Percentiles rank a stretch among this genome's conserved stretches.
phyloP scores from a whole-genome alignment of 371 early-diverging fungal species.

The Haplosporangium sp. region DNA sequence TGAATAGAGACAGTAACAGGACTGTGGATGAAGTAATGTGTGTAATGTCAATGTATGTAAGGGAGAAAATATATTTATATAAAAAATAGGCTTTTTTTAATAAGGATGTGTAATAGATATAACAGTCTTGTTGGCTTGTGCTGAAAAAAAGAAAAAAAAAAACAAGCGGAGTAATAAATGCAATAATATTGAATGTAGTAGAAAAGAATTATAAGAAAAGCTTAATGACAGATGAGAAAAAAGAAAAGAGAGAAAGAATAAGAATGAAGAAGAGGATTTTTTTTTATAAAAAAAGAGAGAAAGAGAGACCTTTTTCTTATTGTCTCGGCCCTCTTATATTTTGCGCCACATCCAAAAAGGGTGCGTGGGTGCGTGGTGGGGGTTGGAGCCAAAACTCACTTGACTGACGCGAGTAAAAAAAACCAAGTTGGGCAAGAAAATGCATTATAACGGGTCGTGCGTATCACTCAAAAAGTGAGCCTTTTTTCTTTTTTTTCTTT shows the following conservation, averaged over 20 bases:
- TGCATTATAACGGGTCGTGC: neutral
- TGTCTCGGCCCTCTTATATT: slow-evolving; percentile 1
- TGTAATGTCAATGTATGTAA: neutral
- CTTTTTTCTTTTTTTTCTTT: neutral
- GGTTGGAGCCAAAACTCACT: no score
- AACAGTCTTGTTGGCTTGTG: neutral
- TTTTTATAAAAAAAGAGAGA: neutral
- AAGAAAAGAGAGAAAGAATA: neutral
- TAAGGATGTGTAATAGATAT: neutral
- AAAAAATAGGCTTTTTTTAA: slow-evolving; percentile 1
- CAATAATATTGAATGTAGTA: neutral
- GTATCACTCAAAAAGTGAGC: neutral
- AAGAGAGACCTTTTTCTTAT: neutral
- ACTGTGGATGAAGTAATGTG: neutral
- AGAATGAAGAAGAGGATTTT: neutral
- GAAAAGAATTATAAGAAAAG: neutral
- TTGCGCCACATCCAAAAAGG: neutral
- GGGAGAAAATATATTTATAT: neutral
- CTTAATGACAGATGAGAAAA: neutral
- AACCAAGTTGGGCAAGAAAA: neutral
- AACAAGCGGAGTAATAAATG: neutral
- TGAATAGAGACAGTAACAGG: neutral
- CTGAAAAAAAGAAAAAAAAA: neutral
- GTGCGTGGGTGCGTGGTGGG: no score
- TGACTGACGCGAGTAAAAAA: no score